Evolutionary conservation across 345 rosid genomes (phyloP).

Genomic region (Hevea brasiliensis): DNA sequence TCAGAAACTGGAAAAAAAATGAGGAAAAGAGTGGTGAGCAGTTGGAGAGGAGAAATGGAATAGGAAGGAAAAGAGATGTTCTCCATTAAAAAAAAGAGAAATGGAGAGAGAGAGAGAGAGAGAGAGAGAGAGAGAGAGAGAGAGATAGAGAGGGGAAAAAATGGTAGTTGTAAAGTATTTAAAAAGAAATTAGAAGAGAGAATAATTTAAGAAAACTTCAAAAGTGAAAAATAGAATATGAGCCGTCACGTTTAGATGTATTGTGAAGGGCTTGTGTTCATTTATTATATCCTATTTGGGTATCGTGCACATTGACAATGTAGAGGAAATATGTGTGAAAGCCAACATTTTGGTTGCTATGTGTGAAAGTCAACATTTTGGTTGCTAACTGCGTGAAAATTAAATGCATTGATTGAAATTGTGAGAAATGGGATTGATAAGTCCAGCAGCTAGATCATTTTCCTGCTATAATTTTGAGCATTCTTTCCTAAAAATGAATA

Average conservation of each 20-base stretch:
- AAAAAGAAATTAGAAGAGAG: background rate
- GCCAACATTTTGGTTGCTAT: background rate
- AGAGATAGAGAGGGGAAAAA: too few species aligned
- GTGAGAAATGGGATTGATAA: background rate
- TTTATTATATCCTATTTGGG: background rate
- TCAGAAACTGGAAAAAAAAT: background rate
- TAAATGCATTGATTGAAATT: background rate
- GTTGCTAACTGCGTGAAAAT: background rate
- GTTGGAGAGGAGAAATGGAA: background rate
- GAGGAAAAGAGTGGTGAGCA: background rate
- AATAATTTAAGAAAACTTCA: background rate
- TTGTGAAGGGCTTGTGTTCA: background rate
- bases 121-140: background rate
- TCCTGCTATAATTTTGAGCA: background rate
- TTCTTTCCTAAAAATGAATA: background rate
- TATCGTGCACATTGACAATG: background rate
- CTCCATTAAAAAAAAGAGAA: background rate
- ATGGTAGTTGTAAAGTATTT: background rate
- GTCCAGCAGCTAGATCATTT: background rate
- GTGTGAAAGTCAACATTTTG: too few species aligned
- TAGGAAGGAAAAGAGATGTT: background rate
- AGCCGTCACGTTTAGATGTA: background rate
- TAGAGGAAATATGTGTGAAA: background rate
- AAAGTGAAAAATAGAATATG: background rate
- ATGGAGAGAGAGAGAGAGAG: too few species aligned